These are phyloP conservation scores for Cordyceps militaris DNA, from an alignment of 2,329 filamentous ascomycete species.

Conservation along the genomic window DNA sequence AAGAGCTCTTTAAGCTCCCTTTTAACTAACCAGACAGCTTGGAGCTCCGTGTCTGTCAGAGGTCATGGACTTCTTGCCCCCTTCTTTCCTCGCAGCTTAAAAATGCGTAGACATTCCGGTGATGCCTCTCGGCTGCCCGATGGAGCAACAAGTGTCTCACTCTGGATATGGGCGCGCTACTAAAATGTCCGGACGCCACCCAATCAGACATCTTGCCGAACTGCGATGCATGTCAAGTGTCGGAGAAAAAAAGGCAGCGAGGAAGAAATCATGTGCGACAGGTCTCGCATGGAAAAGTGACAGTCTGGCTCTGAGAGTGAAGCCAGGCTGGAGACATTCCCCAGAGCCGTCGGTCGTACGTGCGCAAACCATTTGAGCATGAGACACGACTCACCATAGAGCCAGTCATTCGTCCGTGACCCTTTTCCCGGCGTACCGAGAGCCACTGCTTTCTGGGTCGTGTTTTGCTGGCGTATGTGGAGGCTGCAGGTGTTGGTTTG, in stretches of 20 bases:
- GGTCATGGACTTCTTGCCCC: not conserved
- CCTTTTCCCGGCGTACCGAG: not conserved
- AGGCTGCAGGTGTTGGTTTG: not conserved
- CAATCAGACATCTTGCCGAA: not conserved
- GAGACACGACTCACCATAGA: not conserved
- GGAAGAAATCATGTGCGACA: not conserved
- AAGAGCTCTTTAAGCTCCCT: not conserved
- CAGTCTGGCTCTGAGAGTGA: not conserved
- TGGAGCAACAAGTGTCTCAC: slow-evolving; percentile 2
- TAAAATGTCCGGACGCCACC: not conserved
- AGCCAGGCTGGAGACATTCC: not conserved
- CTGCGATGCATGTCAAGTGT: not conserved
- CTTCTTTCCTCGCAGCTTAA: not conserved
- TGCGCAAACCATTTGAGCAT: not conserved
- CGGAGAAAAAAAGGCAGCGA: not conserved
- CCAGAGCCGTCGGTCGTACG: not conserved
- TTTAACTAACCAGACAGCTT: slow-evolving; percentile 5
- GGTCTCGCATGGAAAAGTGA: slow-evolving; percentile 2
- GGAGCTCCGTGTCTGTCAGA: not conserved
- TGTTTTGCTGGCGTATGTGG: not conserved
- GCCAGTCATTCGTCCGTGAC: not conserved
- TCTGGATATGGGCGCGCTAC: not conserved
- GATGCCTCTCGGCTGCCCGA: not conserved
- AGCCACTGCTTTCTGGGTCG: not conserved
- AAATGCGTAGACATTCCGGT: slow-evolving; percentile 9